Percentiles rank a stretch among this genome's conserved stretches.
phyloP scores from a whole-genome alignment of 257 asterid species.

The Solanum pennellii region DNA sequence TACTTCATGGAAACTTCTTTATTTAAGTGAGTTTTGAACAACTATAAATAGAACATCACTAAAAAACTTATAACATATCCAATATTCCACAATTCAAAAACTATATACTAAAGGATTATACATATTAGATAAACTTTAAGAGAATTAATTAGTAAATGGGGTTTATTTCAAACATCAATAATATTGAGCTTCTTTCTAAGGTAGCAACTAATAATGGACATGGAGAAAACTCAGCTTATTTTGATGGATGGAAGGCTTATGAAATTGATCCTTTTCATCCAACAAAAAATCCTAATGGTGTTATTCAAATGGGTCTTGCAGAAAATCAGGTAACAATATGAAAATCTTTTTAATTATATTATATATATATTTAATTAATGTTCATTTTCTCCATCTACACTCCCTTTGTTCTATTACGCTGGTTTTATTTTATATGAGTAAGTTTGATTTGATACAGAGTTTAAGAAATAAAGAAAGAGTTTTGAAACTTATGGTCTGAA shows the following conservation, averaged over 20 bases:
- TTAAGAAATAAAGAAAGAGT: too few relatives aligned
- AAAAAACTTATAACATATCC: background rate
- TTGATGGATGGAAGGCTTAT: constrained; percentile 4
- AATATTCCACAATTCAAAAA: background rate
- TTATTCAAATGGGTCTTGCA: constrained; percentile 1
- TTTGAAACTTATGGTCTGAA: too few relatives aligned
- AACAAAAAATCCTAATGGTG: background rate
- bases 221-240: background rate
- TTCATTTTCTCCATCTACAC: background rate
- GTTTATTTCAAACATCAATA: background rate
- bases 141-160: background rate
- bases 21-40: background rate
- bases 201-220: background rate
- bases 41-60: background rate
- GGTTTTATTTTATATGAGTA: too few relatives aligned
- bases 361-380: too few relatives aligned
- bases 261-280: background rate
- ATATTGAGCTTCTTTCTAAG: background rate
- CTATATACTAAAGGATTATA: background rate
- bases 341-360: too few relatives aligned
- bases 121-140: background rate
- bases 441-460: too few relatives aligned
- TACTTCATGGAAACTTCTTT: background rate
- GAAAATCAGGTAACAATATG: background rate
- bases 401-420: too few relatives aligned